phyloP scores from a whole-genome alignment of 2,329 filamentous ascomycete species.

The Knufia fluminis region DNA sequence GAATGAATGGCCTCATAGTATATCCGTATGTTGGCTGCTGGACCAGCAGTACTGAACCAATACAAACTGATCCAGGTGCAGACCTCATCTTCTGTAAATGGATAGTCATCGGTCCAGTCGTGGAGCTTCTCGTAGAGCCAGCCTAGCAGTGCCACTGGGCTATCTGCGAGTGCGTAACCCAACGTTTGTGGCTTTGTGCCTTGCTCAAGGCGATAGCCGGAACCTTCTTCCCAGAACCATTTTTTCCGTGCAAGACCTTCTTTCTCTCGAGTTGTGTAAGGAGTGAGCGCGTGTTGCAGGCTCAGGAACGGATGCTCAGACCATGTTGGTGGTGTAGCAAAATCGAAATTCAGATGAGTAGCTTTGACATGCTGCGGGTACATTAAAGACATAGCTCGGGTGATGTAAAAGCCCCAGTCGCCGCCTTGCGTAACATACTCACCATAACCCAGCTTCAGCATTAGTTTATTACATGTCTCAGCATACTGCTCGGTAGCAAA shows the following conservation, averaged over 20 bases:
- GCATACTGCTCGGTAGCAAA: slow-evolving; percentile 55
- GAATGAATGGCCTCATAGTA: slow-evolving; percentile 58
- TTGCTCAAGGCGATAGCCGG: slow-evolving; percentile 51
- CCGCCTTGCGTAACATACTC: slow-evolving; percentile 41
- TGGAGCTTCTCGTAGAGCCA: slow-evolving; percentile 78
- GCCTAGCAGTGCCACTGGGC: slow-evolving; percentile 59
- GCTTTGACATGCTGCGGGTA: slow-evolving; percentile 12
- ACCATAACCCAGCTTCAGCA: slow-evolving; percentile 16
- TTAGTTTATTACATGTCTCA: slow-evolving; percentile 16
- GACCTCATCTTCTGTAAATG: slow-evolving; percentile 67
- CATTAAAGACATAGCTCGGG: slow-evolving; percentile 47
- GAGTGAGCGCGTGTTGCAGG: slow-evolving; percentile 46
- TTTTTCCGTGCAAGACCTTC: slow-evolving; percentile 42
- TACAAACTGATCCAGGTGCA: slow-evolving; percentile 67
- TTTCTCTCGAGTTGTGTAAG: slow-evolving; percentile 45
- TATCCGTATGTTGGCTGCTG: slow-evolving; percentile 51
- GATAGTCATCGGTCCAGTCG: slow-evolving; percentile 64
- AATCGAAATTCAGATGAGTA: slow-evolving; percentile 12
- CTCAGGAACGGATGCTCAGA: slow-evolving; percentile 40
- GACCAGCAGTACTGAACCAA: slow-evolving; percentile 60
- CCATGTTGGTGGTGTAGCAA: slow-evolving; percentile 10
- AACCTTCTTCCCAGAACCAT: slow-evolving; percentile 47
- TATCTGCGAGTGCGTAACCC: slow-evolving; percentile 59
- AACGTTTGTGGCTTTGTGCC: slow-evolving; percentile 63
- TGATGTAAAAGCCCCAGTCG: slow-evolving; percentile 59